Evolutionary conservation across 208 protist species (phyloP).

Genomic region (Acanthamoeba lenticulata): DNA sequence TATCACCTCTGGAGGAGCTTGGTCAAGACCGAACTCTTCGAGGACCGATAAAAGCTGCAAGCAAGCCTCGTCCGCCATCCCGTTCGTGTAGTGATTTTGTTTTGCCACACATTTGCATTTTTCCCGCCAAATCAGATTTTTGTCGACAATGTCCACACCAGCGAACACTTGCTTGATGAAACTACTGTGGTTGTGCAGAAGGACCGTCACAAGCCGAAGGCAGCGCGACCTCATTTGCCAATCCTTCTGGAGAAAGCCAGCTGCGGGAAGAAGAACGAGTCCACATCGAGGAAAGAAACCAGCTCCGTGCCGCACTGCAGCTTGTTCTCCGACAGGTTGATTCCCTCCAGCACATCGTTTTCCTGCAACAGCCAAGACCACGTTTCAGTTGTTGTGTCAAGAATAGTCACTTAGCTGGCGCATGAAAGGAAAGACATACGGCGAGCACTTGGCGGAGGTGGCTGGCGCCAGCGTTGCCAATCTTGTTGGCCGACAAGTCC

Average conservation of each 20-base stretch:
- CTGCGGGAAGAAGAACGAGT: slow-evolving; percentile 29
- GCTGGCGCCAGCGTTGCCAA: background rate
- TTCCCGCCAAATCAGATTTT: no score
- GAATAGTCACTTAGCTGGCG: no score
- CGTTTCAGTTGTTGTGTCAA: background rate
- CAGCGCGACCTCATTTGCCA: background rate
- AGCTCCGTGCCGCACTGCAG: slow-evolving; percentile 26
- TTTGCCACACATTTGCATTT: no score
- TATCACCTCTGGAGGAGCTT: background rate
- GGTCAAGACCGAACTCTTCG: slow-evolving; percentile 15
- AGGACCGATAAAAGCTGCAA: slow-evolving; percentile 3
- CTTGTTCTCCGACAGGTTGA: slow-evolving; percentile 47
- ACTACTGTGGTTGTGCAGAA: no score
- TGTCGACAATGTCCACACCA: no score
- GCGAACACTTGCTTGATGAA: no score
- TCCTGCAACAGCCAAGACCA: no score
- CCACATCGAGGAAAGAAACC: background rate
- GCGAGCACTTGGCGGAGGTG: background rate
- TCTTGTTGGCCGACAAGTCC: background rate
- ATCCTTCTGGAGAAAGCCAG: slow-evolving; percentile 39
- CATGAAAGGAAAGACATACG: no score
- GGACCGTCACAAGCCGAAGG: no score
- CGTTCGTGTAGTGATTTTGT: no score
- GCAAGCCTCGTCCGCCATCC: background rate
- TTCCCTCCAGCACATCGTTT: background rate